Base-by-base conservation (phyloP, 2,329 filamentous ascomycete species). In the Boeremia exigua region DNA sequence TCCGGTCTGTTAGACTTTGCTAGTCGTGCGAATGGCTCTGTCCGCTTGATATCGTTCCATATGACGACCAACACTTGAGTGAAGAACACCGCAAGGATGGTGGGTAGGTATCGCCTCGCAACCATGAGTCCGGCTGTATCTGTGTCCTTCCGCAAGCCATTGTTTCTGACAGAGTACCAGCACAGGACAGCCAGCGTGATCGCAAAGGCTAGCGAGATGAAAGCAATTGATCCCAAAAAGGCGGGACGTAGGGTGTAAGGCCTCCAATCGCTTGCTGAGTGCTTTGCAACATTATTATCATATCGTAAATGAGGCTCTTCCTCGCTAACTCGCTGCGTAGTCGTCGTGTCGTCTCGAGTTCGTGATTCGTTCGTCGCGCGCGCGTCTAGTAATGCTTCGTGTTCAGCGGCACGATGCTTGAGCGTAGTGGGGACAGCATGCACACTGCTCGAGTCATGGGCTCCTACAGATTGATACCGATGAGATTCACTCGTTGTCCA, bases 21-120 rank as follows among this genome's bases (percentile, higher is more conserved):
- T 17, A 62, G 23, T 6, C 51, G 47, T 7, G 60, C 60, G 42
- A 60, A 62, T 14, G 57, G 46, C 36, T 62, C 59, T 6, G 59
- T 62, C 12, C 59, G 47, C 32, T 56, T 53, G 40, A 62, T 44
- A 29, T 60, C 60, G 15, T 62, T 50, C 36, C 50, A 54, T 0
- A 60, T 30, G 19, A 60, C 52, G 12, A 48, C 45, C 6, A 56
- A 45, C 5, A 54, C 38, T 28, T 56, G 57, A 4, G 51, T 53
- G 46, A 56, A 58, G 28, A 60, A 29, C 23, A 60, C 57, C 2
- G 60, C 57, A 6, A 60, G 30, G 2, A 62, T 50, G n/a, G 60
- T 62, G 4, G 60, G 54, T 12, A 50, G 45, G 29, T 60, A 62
- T 14, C 48, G 36, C 51, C 60, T 59, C 8, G 19, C 30, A 23